Evolutionary conservation across 495 filamentous ascomycete species (phyloP).

Genomic region (Sordaria brevicollis): DNA sequence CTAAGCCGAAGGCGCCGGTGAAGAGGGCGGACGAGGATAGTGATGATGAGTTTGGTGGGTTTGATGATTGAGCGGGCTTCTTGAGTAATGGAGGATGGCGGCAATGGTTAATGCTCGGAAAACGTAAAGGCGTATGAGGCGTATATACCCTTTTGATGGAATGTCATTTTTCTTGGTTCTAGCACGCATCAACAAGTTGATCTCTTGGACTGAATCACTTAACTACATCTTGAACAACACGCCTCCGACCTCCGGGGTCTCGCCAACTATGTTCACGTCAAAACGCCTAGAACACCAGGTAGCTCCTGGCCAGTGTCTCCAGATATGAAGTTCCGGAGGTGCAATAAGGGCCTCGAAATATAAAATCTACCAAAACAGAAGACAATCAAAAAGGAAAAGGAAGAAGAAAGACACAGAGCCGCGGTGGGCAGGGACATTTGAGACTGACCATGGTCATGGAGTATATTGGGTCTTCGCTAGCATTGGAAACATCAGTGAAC

Average conservation of each 20-base stretch:
- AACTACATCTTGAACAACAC: not conserved
- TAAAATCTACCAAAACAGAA: no score
- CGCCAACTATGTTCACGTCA: not conserved
- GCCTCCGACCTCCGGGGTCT: not conserved
- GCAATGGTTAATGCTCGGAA: not conserved
- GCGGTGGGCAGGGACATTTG: no score
- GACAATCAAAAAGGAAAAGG: no score
- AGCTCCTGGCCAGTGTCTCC: not conserved
- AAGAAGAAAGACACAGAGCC: no score
- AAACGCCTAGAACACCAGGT: not conserved
- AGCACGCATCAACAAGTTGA: not conserved
- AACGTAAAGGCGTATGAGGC: not conserved
- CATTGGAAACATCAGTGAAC: no score
- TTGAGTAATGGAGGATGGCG: not conserved
- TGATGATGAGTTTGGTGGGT: slow-evolving; percentile 38
- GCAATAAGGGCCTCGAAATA: no score
- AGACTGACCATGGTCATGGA: no score
- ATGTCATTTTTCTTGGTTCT: not conserved
- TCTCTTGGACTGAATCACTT: not conserved
- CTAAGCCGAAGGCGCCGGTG: slow-evolving; percentile 30
- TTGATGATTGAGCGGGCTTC: slow-evolving; percentile 18
- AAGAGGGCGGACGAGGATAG: slow-evolving; percentile 3
- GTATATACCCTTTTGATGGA: not conserved
- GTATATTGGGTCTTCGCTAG: no score
- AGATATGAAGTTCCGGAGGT: no score